A percentile compares a stretch with the other conserved stretches of the same genome.
Evolutionary conservation across 2,329 filamentous ascomycete genomes (phyloP).

Genomic region (Canariomyces notabilis): DNA sequence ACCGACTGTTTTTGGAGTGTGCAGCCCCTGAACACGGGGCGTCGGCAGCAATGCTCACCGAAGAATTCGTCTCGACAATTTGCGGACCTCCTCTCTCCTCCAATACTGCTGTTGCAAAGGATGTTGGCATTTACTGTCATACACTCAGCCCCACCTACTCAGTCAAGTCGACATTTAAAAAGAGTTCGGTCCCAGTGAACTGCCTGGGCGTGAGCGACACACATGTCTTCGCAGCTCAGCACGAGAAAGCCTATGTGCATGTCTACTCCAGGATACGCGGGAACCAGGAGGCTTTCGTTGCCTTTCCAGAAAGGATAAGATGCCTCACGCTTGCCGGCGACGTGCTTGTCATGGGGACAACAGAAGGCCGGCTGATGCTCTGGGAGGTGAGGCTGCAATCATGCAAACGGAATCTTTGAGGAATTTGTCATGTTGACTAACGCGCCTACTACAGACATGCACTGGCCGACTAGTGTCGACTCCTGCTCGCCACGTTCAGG

Average conservation of each 20-base stretch:
- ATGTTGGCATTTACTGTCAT: constrained; percentile 83
- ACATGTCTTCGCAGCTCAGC: constrained; percentile 87
- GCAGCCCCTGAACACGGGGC: not conserved
- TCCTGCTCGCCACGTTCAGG: constrained; percentile 71
- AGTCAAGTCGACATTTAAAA: constrained; percentile 81
- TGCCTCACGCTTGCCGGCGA: constrained; percentile 69
- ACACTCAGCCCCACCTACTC: constrained; percentile 71
- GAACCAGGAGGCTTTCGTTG: constrained; percentile 82
- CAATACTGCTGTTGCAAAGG: constrained; percentile 63
- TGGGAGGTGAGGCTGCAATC: constrained; percentile 69
- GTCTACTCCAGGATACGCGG: constrained; percentile 81
- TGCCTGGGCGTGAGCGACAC: constrained; percentile 73
- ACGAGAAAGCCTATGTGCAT: constrained; percentile 86
- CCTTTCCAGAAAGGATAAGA: constrained; percentile 81
- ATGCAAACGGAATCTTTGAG: not conserved
- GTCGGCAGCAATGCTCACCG: constrained; percentile 46
- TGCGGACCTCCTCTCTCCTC: constrained; percentile 53
- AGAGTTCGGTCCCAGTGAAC: constrained; percentile 75
- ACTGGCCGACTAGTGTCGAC: constrained; percentile 74
- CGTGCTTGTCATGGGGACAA: constrained; percentile 74
- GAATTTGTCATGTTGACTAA: constrained; percentile 12
- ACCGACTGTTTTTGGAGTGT: too few species aligned
- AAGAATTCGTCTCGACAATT: constrained; percentile 56
- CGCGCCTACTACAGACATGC: constrained; percentile 48
- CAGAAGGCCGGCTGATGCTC: constrained; percentile 76